Evolutionary conservation across 345 rosid species (phyloP), one percentile per base, ranked within the genome.

Genomic region (Raphanus sativus): DNA sequence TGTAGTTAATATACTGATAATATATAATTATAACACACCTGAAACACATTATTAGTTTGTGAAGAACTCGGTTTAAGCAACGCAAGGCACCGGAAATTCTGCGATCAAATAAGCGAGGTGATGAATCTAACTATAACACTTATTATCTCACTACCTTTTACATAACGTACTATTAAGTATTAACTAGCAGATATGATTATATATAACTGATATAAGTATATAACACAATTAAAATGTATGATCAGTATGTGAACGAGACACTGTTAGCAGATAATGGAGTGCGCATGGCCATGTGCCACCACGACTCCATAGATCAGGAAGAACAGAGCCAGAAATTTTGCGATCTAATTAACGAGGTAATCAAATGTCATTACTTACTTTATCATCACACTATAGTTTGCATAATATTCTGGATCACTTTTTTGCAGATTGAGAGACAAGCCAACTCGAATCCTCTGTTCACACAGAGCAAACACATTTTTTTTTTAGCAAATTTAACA

Each of bases 361-460:
- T 63, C 32, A 50, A 34, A 62, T 42, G 2, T 24, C n/a, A 24
- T 24, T 58, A 58, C 28, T 11, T 8, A 28, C 29, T 4, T 58
- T 58, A 24, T 58, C 8, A 58, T 9, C 30, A 24, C 30, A 58
- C 30, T 58, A 24, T 58, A 24, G 12, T 9, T 58, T 58, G 1
- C 13, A 58, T 58, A 9, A 58, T 30, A 13, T 55, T 55, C 6
- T 64, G 58, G 33, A 0, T 55, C 5, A 40, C 48, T 7, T 40
- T 26, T 52, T 58, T 16, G 16, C 60, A 77, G 81, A 64, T 70
- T 54, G 67, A 55, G 7, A 77, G 60, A 65, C 30, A 71, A 30
- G 81, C 62, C 17, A 65, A 30, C 17, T 77, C 76, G 3, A 77
- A 77, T 71, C 76, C 81, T 13, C 11, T 56, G 13, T 77, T 77